Conservation (phyloP, 345 rosid genomes). For the Salix exigua region DNA sequence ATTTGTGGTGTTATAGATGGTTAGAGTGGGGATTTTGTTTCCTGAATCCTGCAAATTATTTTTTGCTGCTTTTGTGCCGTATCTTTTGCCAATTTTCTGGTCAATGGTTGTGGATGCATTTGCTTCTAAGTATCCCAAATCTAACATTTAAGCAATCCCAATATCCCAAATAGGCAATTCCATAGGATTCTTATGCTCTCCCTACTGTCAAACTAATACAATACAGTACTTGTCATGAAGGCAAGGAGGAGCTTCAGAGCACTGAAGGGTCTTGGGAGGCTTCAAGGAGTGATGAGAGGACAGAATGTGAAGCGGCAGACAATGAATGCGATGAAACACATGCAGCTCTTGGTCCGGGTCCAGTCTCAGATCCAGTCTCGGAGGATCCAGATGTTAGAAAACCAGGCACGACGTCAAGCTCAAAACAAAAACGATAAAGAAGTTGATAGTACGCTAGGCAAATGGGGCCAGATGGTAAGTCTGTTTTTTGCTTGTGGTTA, state of each 20-base stretch:
- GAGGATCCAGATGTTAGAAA: constrained; percentile 83
- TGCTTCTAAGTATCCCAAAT: background rate
- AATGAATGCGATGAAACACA: constrained; percentile 75
- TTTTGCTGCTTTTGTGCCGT: background rate
- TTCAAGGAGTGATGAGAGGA: constrained; percentile 93
- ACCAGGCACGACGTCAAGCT: constrained; percentile 59
- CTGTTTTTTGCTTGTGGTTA: background rate
- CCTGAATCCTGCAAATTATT: background rate
- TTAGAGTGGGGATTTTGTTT: background rate
- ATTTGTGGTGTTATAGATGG: background rate
- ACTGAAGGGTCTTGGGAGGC: constrained; percentile 88
- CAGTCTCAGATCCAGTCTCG: constrained; percentile 97
- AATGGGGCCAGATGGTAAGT: constrained; percentile 60
- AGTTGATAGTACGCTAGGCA: constrained; percentile 49
- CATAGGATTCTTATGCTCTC: background rate
- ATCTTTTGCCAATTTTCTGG: background rate
- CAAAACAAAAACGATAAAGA: constrained; percentile 50
- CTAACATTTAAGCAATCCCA: background rate
- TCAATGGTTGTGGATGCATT: background rate
- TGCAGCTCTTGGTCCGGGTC: constrained; percentile 88
- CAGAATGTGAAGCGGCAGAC: constrained; percentile 89
- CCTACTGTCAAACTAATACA: background rate
- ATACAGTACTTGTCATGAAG: constrained; percentile 36
- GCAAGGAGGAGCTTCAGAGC: constrained; percentile 92
- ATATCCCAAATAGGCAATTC: background rate